Percentiles rank a stretch among this genome's conserved stretches.
These are phyloP conservation scores for Beta corolliflora DNA, from an alignment of 179 eudicot genomes.

Conservation along the genomic window DNA sequence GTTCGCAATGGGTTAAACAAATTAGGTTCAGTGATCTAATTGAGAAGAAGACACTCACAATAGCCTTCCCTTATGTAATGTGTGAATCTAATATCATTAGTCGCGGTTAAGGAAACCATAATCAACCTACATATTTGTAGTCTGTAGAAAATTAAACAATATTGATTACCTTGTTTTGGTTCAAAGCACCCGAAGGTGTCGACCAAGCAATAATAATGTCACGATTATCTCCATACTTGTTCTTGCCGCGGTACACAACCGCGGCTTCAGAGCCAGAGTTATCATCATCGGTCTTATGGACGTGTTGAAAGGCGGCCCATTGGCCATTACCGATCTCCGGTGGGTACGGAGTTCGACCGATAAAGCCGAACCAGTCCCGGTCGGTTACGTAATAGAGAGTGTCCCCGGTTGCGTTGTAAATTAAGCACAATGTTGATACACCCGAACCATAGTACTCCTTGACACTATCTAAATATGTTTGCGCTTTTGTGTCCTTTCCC, in stretches of 20 bases:
- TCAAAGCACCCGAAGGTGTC: not conserved
- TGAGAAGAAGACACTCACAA: no score
- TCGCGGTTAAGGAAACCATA: no score
- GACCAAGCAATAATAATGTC: conserved; percentile 13
- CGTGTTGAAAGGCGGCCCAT: conserved; percentile 15
- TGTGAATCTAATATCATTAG: no score
- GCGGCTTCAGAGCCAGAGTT: conserved; percentile 15
- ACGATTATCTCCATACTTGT: not conserved
- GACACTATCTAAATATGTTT: not conserved
- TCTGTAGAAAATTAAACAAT: no score
- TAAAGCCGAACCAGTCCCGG: not conserved
- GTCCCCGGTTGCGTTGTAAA: conserved; percentile 23
- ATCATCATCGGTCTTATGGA: not conserved
- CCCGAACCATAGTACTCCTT: not conserved
- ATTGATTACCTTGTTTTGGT: conserved; percentile 15
- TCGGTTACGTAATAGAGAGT: not conserved
- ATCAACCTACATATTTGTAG: no score
- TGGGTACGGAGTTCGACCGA: conserved; percentile 18
- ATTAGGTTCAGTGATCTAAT: no score
- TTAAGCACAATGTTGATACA: not conserved
- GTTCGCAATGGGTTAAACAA: no score
- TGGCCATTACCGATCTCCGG: conserved; percentile 21
- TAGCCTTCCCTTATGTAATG: no score
- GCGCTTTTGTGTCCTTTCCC: not conserved
- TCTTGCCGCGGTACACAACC: conserved; percentile 17